Percentiles rank a stretch among this genome's conserved stretches.
These are phyloP conservation scores for Botrytis pseudocinerea DNA, from an alignment of 2,329 filamentous ascomycete species.

Conservation along the genomic window DNA sequence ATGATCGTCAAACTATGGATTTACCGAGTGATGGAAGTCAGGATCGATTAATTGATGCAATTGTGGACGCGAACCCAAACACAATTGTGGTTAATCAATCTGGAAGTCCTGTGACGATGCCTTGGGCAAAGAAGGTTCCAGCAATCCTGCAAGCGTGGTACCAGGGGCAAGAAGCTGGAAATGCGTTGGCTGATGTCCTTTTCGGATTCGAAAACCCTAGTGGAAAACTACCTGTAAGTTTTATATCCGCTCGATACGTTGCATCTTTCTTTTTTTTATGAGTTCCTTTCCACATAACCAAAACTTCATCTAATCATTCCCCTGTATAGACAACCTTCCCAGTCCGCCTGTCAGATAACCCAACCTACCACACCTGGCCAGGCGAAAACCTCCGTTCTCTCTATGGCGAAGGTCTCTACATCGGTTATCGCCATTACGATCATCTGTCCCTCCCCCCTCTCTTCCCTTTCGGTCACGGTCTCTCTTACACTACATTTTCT, in stretches of 20 bases:
- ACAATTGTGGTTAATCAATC: constrained; percentile 71
- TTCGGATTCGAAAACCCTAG: constrained; percentile 64
- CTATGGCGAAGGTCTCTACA: constrained; percentile 72
- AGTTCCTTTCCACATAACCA: too few species aligned
- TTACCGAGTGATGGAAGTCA: constrained; percentile 57
- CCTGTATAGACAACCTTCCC: constrained; percentile 62
- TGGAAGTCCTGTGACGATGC: constrained; percentile 68
- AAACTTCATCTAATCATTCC: constrained; percentile 23
- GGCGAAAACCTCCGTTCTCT: constrained; percentile 67
- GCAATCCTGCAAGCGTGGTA: constrained; percentile 72
- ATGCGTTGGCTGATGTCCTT: constrained; percentile 66
- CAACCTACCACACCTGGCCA: constrained; percentile 71
- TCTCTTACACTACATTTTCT: constrained; percentile 70
- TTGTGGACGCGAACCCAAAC: constrained; percentile 61
- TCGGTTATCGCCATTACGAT: constrained; percentile 75
- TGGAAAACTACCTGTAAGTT: constrained; percentile 60
- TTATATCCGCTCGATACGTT: neutral
- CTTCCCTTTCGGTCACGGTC: constrained; percentile 72
- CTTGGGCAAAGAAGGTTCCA: constrained; percentile 65
- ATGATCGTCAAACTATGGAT: constrained; percentile 64
- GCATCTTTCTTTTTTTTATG: neutral
- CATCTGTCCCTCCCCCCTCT: constrained; percentile 57
- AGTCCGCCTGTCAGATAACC: constrained; percentile 61
- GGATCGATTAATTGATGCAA: constrained; percentile 63
- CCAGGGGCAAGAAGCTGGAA: constrained; percentile 68